Evolutionary conservation across 768 basidiomycete species (phyloP).

Genomic region (Floccularia luteovirens): DNA sequence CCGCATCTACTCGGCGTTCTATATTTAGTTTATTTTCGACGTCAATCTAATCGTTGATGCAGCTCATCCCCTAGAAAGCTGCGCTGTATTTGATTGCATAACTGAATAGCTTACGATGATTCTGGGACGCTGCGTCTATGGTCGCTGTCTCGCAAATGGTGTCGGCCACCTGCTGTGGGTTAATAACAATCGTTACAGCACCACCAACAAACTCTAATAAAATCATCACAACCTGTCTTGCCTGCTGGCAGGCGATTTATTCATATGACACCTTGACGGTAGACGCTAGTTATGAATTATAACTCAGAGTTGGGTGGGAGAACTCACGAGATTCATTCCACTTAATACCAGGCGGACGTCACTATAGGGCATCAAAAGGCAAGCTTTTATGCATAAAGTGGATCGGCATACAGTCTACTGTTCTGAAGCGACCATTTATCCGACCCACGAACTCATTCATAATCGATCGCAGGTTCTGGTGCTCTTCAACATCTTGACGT

Average conservation of each 20-base stretch:
- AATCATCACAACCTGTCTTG: slow-evolving; percentile 93
- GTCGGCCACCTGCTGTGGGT: slow-evolving; percentile 95
- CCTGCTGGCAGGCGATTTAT: slow-evolving; percentile 93
- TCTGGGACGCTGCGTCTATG: slow-evolving; percentile 75
- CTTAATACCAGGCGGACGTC: slow-evolving; percentile 94
- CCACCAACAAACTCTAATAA: slow-evolving; percentile 98
- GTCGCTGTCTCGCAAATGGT: slow-evolving; percentile 95
- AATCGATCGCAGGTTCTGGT: slow-evolving; percentile 93
- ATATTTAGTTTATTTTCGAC: no score
- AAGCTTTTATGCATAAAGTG: slow-evolving; percentile 98
- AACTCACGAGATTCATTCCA: slow-evolving; percentile 94
- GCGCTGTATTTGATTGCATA: slow-evolving; percentile 94
- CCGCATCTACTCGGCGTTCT: no score
- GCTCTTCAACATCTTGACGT: slow-evolving; percentile 97
- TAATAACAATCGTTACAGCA: slow-evolving; percentile 93
- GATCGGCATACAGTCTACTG: slow-evolving; percentile 99
- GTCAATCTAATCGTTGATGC: slow-evolving; percentile 68
- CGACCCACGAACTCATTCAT: slow-evolving; percentile 98
- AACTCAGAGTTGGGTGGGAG: background rate
- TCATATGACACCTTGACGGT: slow-evolving; percentile 86
- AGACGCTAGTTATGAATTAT: slow-evolving; percentile 15
- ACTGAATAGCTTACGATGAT: slow-evolving; percentile 93
- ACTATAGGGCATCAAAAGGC: slow-evolving; percentile 88
- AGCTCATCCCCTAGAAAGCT: slow-evolving; percentile 87
- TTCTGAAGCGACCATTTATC: slow-evolving; percentile 98